Percentiles rank a stretch among this genome's conserved stretches.
These are phyloP conservation scores for Cutaneotrichosporon sp. DNA, from an alignment of 1,284 basidiomycete genomes.

Conservation along the genomic window DNA sequence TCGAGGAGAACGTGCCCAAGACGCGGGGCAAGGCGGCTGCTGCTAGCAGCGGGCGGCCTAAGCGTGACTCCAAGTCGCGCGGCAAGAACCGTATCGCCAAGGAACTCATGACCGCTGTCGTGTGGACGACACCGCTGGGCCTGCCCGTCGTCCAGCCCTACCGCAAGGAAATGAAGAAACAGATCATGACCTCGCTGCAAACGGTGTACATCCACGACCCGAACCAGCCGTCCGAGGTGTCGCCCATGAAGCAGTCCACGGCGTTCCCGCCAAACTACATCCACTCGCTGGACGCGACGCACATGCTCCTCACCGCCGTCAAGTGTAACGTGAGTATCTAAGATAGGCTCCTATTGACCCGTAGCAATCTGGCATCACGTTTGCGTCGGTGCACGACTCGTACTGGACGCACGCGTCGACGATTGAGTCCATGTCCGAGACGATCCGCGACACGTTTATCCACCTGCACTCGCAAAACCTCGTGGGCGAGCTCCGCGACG, in stretches of 20 bases:
- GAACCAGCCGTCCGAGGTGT: conserved; percentile 70
- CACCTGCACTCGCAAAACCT: conserved; percentile 84
- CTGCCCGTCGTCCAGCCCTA: conserved; percentile 96
- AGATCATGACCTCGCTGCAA: conserved; percentile 75
- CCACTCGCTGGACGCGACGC: conserved; percentile 94
- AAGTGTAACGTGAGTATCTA: conserved; percentile 78
- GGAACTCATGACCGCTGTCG: conserved; percentile 92
- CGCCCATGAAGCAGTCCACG: conserved; percentile 79
- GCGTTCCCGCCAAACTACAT: conserved; percentile 99
- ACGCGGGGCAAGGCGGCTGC: background rate
- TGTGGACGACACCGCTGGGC: conserved; percentile 94
- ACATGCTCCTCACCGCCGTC: conserved; percentile 97
- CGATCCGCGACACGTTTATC: conserved; percentile 92
- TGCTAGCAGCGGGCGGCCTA: background rate
- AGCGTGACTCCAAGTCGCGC: background rate
- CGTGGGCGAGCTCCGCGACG: conserved; percentile 54
- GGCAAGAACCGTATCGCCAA: conserved; percentile 54
- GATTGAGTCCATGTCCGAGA: conserved; percentile 82
- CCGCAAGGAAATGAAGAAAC: conserved; percentile 74
- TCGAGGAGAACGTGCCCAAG: background rate
- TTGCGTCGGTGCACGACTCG: conserved; percentile 96
- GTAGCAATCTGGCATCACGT: conserved; percentile 64
- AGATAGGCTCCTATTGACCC: conserved; percentile 30
- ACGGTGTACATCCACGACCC: conserved; percentile 92
- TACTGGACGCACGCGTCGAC: conserved; percentile 95